These are phyloP conservation scores for Diversispora eburnea DNA, from an alignment of 192 early-diverging fungal species.

Conservation along the genomic window DNA sequence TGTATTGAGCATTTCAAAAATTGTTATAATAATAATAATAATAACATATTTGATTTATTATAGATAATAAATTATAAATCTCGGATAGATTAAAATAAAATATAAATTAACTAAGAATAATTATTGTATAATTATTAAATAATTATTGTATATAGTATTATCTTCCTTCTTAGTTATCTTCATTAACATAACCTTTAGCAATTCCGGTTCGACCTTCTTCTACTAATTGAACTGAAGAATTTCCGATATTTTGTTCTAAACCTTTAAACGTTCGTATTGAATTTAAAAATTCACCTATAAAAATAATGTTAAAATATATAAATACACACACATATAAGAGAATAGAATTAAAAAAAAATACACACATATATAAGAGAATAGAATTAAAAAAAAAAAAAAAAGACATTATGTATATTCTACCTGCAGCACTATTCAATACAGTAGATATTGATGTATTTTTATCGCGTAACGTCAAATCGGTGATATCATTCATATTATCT, in stretches of 20 bases:
- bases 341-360: too few species aligned
- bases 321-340: background rate
- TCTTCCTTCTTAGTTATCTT: slow-evolving; percentile 15
- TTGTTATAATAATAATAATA: too few species aligned
- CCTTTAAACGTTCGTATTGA: slow-evolving; percentile 72
- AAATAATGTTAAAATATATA: background rate
- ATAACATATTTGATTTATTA: too few species aligned
- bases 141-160: too few species aligned
- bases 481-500: background rate
- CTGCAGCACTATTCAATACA: slow-evolving; percentile 57
- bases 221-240: slow-evolving; percentile 54
- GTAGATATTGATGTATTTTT: slow-evolving; percentile 51
- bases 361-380: too few species aligned
- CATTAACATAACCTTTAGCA: slow-evolving; percentile 68
- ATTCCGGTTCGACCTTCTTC: slow-evolving; percentile 84
- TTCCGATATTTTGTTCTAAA: slow-evolving; percentile 67
- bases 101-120: too few species aligned
- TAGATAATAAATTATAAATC: too few species aligned
- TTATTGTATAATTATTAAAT: too few species aligned
- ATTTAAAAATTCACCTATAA: slow-evolving; percentile 61
- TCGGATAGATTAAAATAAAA: too few species aligned
- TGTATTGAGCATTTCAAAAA: too few species aligned
- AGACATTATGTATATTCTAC: slow-evolving; percentile 15
- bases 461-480: slow-evolving; percentile 57
- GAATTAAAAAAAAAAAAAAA: background rate